These are phyloP conservation scores for Aspergillus transmontanensis DNA, from an alignment of 2,329 filamentous ascomycete species.

Conservation along the genomic window DNA sequence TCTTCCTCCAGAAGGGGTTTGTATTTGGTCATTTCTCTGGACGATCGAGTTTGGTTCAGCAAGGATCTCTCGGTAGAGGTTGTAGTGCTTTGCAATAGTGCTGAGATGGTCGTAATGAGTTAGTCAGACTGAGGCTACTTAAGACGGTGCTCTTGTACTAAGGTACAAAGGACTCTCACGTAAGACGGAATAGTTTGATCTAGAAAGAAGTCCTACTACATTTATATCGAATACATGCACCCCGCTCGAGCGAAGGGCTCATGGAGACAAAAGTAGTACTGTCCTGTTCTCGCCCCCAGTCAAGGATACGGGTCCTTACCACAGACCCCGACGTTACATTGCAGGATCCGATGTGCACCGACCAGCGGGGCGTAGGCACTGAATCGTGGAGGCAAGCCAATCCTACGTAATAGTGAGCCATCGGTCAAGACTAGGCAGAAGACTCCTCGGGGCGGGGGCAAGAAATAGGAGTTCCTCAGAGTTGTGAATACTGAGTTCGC, in stretches of 20 bases:
- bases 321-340: not conserved
- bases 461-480: not conserved
- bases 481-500: not conserved
- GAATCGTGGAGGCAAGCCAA: not conserved
- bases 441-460: not conserved
- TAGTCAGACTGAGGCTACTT: no score
- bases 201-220: not conserved
- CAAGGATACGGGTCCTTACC: not conserved
- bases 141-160: not conserved
- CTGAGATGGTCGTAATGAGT: no score
- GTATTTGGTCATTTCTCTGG: not conserved
- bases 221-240: not conserved
- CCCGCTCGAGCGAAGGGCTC: not conserved
- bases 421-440: not conserved
- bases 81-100: no score
- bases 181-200: not conserved
- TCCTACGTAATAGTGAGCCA: not conserved
- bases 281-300: not conserved
- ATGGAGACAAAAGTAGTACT: not conserved
- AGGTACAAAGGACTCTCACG: not conserved
- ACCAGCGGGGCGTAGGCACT: not conserved
- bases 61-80: not conserved
- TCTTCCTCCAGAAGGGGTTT: not conserved
- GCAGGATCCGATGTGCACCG: not conserved
- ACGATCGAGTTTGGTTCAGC: not conserved